Evolutionary conservation across 805 yeast genomes (phyloP).

Genomic region (Candida hungchunana): DNA sequence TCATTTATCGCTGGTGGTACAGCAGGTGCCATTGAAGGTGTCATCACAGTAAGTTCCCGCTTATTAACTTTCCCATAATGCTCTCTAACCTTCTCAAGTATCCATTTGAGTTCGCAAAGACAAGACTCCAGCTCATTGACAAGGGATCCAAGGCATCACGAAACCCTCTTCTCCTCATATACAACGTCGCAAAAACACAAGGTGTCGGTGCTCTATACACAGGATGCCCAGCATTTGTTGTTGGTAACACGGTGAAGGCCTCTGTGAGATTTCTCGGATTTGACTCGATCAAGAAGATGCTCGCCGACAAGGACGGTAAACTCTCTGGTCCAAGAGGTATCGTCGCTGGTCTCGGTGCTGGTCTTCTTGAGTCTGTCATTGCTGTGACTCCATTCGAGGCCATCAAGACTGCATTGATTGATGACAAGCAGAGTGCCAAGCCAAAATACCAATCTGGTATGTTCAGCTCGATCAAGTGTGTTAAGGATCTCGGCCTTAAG

Average conservation of each 20-base stretch:
- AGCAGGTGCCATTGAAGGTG: constrained; percentile 96
- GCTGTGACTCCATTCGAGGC: constrained; percentile 98
- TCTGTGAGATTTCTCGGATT: constrained; percentile 93
- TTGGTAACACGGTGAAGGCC: constrained; percentile 95
- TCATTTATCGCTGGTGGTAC: constrained; percentile 94
- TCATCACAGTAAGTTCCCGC: constrained; percentile 45
- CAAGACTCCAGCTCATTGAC: constrained; percentile 79
- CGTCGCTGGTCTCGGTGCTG: constrained; percentile 97
- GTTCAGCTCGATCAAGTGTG: constrained; percentile 56
- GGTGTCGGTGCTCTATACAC: constrained; percentile 80
- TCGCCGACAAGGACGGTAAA: constrained; percentile 82
- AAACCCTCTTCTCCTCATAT: constrained; percentile 80
- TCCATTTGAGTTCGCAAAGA: constrained; percentile 96
- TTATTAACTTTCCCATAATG: constrained; percentile 14
- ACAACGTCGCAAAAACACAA: constrained; percentile 68
- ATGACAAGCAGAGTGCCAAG: constrained; percentile 72
- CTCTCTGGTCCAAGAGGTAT: constrained; percentile 89
- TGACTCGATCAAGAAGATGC: constrained; percentile 73
- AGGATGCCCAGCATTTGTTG: constrained; percentile 95
- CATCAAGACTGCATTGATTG: constrained; percentile 91
- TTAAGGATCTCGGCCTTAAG: constrained; percentile 72
- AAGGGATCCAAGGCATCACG: constrained; percentile 61
- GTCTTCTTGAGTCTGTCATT: constrained; percentile 81
- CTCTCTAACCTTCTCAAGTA: constrained; percentile 34
- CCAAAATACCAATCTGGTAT: constrained; percentile 69